Percentiles rank a stretch among this genome's conserved stretches.
These are phyloP conservation scores for Yamagishiella unicocca DNA, from an alignment of 139 green algal genomes.

Conservation along the genomic window DNA sequence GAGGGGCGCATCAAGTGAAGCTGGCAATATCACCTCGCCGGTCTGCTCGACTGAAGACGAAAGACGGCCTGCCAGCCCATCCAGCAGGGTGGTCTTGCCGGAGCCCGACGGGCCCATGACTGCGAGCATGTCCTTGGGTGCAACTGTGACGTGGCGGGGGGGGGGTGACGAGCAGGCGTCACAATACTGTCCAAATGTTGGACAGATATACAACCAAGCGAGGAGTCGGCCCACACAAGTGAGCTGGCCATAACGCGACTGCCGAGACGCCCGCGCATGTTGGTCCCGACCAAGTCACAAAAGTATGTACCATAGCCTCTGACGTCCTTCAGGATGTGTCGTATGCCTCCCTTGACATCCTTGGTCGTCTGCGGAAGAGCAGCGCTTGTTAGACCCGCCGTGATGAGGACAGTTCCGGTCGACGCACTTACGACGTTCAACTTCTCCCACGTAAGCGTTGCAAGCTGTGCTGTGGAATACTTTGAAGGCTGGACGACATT, in stretches of 20 bases:
- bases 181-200: too few species aligned
- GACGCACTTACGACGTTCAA: slow-evolving; percentile 19
- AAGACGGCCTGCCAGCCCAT: slow-evolving; percentile 54
- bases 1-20: too few species aligned
- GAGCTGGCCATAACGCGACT: too few species aligned
- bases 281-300: too few species aligned
- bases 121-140: slow-evolving; percentile 55
- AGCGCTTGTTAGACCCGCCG: too few species aligned
- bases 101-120: slow-evolving; percentile 57
- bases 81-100: slow-evolving; percentile 71
- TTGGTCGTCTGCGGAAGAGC: slow-evolving; percentile 35
- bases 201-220: too few species aligned
- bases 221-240: too few species aligned
- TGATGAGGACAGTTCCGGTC: not conserved
- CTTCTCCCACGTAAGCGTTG: slow-evolving; percentile 14
- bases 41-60: not conserved
- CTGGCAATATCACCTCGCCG: slow-evolving; percentile 10
- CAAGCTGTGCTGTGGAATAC: not conserved
- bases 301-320: slow-evolving; percentile 32
- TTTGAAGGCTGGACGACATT: not conserved
- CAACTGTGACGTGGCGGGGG: slow-evolving; percentile 5
- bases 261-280: too few species aligned
- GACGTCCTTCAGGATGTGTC: slow-evolving; percentile 43
- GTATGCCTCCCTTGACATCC: slow-evolving; percentile 31
- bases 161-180: too few species aligned